Evolutionary conservation across 805 yeast species (phyloP).

Genomic region (Metschnikowia similis): DNA sequence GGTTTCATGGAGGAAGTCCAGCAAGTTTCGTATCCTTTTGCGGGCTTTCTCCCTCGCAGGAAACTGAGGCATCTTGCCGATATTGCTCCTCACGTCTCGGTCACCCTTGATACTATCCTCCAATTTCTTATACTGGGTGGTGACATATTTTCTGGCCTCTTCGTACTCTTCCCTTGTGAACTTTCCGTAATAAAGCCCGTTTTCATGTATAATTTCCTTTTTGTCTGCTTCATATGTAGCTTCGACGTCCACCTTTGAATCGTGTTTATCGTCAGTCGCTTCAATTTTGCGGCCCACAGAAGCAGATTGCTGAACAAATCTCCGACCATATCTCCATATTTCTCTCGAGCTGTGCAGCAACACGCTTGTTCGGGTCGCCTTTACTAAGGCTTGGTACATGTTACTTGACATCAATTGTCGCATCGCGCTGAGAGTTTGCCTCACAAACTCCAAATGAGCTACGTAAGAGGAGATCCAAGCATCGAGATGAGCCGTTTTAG

Average conservation of each 20-base stretch:
- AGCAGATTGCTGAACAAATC: neutral
- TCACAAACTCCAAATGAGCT: neutral
- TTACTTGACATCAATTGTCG: neutral
- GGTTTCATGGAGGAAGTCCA: slow-evolving; percentile 42
- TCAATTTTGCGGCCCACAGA: neutral
- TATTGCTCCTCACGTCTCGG: slow-evolving; percentile 31
- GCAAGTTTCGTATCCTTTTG: slow-evolving; percentile 19
- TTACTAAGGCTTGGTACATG: neutral
- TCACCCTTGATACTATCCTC: slow-evolving; percentile 37
- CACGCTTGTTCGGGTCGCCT: neutral
- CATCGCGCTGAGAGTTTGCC: neutral
- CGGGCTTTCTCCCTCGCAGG: slow-evolving; percentile 20
- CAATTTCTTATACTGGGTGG: slow-evolving; percentile 27
- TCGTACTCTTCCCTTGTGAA: slow-evolving; percentile 38
- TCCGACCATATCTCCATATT: neutral
- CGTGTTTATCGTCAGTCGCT: neutral
- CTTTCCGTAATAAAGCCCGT: slow-evolving; percentile 30
- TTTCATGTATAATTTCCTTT: slow-evolving; percentile 18
- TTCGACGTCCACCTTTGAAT: neutral
- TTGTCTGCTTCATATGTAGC: neutral
- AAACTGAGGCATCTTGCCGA: slow-evolving; percentile 34
- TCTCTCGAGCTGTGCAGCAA: neutral
- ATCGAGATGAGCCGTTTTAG: no score
- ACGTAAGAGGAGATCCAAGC: no score
- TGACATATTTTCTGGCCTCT: slow-evolving; percentile 31